Conservation (phyloP, 768 basidiomycete species). For the Trametes cinnabarina region DNA sequence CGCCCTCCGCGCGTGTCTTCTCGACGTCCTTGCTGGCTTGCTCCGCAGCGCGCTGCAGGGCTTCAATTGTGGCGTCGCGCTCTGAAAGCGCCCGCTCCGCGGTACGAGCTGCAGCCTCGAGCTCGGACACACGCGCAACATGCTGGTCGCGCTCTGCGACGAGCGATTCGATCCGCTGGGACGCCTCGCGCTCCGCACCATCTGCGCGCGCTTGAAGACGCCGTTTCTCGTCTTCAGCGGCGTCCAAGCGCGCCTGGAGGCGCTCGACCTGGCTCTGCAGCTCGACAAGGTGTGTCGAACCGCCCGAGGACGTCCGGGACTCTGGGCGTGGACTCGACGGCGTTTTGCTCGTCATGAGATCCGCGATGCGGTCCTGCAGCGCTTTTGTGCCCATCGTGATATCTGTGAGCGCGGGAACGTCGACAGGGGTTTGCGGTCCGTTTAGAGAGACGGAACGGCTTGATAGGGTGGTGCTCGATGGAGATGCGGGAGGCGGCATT, state of each 20-base stretch:
- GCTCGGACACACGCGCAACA: conserved; percentile 37
- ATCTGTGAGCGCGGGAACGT: conserved; percentile 28
- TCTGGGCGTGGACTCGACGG: conserved; percentile 35
- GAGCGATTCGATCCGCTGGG: conserved; percentile 26
- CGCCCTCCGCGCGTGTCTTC: conserved; percentile 45
- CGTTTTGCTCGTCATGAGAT: conserved; percentile 37
- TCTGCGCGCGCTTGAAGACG: conserved; percentile 42
- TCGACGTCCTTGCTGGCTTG: conserved; percentile 42
- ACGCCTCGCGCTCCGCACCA: conserved; percentile 20
- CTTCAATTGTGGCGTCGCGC: conserved; percentile 43
- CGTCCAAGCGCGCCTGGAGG: conserved; percentile 50
- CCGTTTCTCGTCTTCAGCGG: conserved; percentile 69
- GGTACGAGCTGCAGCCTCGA: conserved; percentile 42
- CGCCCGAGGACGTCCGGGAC: conserved; percentile 37
- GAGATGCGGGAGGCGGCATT: conserved; percentile 81
- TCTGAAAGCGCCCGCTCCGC: conserved; percentile 45
- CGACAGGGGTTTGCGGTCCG: conserved; percentile 26
- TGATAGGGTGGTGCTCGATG: conserved; percentile 36
- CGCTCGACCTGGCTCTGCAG: conserved; percentile 38
- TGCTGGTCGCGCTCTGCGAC: conserved; percentile 48
- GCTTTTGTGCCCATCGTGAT: conserved; percentile 39
- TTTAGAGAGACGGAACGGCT: conserved; percentile 39
- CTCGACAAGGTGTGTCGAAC: conserved; percentile 27
- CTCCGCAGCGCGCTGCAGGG: conserved; percentile 45
- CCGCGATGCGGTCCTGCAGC: conserved; percentile 50